phyloP scores from a whole-genome alignment of 139 green algal genomes.

The Tetradesmus obliquus region DNA sequence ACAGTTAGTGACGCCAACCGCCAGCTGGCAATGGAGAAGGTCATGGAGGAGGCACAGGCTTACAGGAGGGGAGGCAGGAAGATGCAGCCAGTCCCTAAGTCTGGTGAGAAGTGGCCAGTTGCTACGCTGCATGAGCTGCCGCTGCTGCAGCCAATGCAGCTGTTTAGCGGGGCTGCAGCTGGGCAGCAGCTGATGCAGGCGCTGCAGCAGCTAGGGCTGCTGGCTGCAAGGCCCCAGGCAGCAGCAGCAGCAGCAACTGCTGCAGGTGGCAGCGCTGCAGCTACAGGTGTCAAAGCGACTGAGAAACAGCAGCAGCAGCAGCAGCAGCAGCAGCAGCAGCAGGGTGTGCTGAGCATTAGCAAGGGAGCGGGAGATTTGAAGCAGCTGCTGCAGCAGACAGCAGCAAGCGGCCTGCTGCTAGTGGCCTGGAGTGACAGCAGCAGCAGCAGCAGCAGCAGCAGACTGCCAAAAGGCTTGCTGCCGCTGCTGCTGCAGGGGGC shows the following conservation, averaged over 20 bases:
- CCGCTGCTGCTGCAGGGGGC: not conserved
- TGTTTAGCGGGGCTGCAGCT: not conserved
- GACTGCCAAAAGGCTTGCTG: not conserved
- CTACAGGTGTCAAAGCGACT: not conserved
- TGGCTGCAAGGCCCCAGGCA: not conserved
- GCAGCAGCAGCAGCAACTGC: constrained; percentile 33
- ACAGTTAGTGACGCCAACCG: constrained; percentile 58
- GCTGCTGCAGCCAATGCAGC: constrained; percentile 52
- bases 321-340: constrained; percentile 1
- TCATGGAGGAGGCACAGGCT: constrained; percentile 44
- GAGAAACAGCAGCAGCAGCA: constrained; percentile 27
- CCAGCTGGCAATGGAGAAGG: constrained; percentile 59
- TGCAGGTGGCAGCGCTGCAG: not conserved
- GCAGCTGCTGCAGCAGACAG: constrained; percentile 53
- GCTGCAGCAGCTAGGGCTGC: constrained; percentile 5
- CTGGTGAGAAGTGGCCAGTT: constrained; percentile 68
- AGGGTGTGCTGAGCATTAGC: constrained; percentile 37
- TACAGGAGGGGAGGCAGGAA: constrained; percentile 26
- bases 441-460: constrained; percentile 23
- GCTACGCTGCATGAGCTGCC: constrained; percentile 71
- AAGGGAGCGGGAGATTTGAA: constrained; percentile 70
- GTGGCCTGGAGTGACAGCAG: constrained; percentile 61
- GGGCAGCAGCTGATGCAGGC: not conserved
- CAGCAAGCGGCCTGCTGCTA: constrained; percentile 37
- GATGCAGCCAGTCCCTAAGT: constrained; percentile 35